Conservation (phyloP, 306 rosid genomes). For the Sindora glabra region DNA sequence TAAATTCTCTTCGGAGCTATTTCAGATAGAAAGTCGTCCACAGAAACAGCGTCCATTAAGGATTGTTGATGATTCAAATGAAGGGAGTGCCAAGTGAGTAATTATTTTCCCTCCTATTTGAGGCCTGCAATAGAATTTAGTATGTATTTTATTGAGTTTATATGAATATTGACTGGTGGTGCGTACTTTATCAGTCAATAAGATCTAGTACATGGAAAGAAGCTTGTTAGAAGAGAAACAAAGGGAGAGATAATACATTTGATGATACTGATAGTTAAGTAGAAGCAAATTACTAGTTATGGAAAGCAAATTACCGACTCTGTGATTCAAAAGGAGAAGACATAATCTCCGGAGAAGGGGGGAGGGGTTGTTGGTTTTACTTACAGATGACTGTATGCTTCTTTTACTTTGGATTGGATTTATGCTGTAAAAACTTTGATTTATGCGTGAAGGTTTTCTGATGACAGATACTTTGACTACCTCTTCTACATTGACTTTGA, state of each 20-base stretch:
- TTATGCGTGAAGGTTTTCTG: constrained; percentile 11
- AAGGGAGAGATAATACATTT: too few relatives aligned
- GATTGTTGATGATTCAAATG: constrained; percentile 70
- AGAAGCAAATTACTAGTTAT: too few relatives aligned
- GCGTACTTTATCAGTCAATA: not conserved
- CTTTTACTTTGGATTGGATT: constrained; percentile 7
- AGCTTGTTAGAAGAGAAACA: too few relatives aligned
- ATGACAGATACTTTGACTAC: constrained; percentile 76
- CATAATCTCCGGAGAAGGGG: not conserved
- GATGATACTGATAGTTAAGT: too few relatives aligned
- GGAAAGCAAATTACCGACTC: too few relatives aligned
- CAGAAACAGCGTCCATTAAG: constrained; percentile 57
- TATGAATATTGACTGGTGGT: constrained; percentile 8
- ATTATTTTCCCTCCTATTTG: not conserved
- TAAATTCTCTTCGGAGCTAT: constrained; percentile 12
- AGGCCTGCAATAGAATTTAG: constrained; percentile 2
- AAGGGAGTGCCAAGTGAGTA: constrained; percentile 76
- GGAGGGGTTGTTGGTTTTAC: not conserved
- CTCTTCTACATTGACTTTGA: constrained; percentile 82
- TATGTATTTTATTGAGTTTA: not conserved
- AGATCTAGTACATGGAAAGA: too few relatives aligned
- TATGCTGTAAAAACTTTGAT: not conserved
- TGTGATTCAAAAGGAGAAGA: not conserved
- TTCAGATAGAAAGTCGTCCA: constrained; percentile 89
- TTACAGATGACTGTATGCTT: not conserved